Evolutionary conservation across 1,139 yeast genomes (phyloP), one percentile per base, ranked within the genome.

Genomic region (Geotrichum aggregatum): DNA sequence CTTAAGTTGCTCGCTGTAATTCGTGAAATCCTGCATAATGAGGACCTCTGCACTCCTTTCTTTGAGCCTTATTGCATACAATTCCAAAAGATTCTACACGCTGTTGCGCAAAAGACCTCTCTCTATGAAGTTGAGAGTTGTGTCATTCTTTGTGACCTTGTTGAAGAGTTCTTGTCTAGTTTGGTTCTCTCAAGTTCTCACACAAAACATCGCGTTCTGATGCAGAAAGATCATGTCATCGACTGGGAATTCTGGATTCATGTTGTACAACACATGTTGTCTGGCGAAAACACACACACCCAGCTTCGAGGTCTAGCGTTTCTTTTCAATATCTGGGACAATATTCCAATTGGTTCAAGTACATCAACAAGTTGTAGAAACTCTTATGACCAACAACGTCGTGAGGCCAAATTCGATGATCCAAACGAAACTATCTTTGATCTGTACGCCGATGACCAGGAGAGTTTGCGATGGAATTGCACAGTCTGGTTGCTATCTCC

Each of bases 241-340:
- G 78, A 84, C 68, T 87, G 95, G 95, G 73, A 73, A 51, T 87
- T 87, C 63, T 87, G 95, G 95, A 66, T 84, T 10, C 73, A 76
- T 52, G 83, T 86, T 22, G 69, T 76, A 19, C 72, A 78, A 56
- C 73, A 79, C 59, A 78, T 86, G 83, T 66, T 86, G 22, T 64
- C 72, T 11, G 79, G 87, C 7, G 82, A 81, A 50, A 87, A 81
- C 63, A 73, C 82, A 55, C 84, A 81, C 59, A 75, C 79, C 22
- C 78, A 84, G 54, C 71, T 84, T 40, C 78, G 85, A 56, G 80
- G 81, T 19, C 66, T 87, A 45, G 79, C 91, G 2, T 77, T 83
- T 56, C 66, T 87, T 52, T 87, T 83, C 69, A 84, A 86, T 64
- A 67, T 82, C 2, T 87, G 95, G 95, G 84, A 82, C 48, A 69